Evolutionary conservation across 2,329 filamentous ascomycete genomes (phyloP).

Genomic region (Fusarium sp.): DNA sequence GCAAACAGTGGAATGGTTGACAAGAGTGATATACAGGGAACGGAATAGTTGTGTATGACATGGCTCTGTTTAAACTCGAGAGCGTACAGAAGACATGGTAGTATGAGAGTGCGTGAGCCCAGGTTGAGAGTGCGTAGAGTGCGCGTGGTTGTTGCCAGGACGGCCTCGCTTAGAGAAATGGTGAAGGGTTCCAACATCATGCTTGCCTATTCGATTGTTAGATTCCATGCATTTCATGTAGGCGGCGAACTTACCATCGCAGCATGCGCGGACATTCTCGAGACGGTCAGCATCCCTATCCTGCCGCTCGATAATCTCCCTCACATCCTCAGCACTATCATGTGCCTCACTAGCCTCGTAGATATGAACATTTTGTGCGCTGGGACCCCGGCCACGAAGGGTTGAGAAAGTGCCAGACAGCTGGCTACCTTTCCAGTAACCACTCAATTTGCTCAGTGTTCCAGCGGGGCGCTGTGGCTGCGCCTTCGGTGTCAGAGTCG

Average conservation of each 20-base stretch:
- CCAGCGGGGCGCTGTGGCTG: slow-evolving; percentile 53
- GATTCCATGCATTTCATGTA: slow-evolving; percentile 31
- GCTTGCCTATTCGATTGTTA: slow-evolving; percentile 66
- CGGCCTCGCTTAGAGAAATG: slow-evolving; percentile 60
- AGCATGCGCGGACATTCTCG: slow-evolving; percentile 97
- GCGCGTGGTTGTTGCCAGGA: slow-evolving; percentile 50
- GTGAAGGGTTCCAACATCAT: slow-evolving; percentile 74
- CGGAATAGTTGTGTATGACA: slow-evolving; percentile 11
- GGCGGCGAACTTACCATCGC: slow-evolving; percentile 77
- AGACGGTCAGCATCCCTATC: slow-evolving; percentile 81
- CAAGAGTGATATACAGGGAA: slow-evolving; percentile 8
- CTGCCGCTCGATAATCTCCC: slow-evolving; percentile 81
- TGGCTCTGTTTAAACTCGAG: slow-evolving; percentile 48
- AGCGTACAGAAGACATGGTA: slow-evolving; percentile 51
- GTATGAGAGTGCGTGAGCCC: slow-evolving; percentile 52
- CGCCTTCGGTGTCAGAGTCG: slow-evolving; percentile 66
- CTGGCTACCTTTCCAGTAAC: slow-evolving; percentile 66
- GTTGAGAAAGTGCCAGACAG: slow-evolving; percentile 64
- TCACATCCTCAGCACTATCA: slow-evolving; percentile 85
- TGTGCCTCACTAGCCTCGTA: slow-evolving; percentile 73
- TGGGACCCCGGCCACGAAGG: slow-evolving; percentile 63
- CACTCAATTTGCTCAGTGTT: slow-evolving; percentile 69
- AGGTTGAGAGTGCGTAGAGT: slow-evolving; percentile 50
- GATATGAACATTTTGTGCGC: slow-evolving; percentile 59
- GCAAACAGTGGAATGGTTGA: slow-evolving; percentile 22